Conservation (phyloP, 441 rosid species). For the Populus tomentosa region DNA sequence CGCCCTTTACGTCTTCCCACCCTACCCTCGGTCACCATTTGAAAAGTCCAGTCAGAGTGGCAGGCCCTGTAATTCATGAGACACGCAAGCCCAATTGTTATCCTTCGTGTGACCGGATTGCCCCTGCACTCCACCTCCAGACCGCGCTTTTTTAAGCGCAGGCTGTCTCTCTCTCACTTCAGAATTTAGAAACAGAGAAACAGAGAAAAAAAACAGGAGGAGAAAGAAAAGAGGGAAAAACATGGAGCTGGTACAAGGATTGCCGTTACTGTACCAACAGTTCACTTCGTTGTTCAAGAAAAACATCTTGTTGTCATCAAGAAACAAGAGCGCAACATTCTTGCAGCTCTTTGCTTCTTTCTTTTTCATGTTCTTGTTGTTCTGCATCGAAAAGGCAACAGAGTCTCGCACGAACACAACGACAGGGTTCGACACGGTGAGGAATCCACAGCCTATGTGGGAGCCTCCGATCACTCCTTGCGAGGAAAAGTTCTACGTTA, state of each 20-base stretch:
- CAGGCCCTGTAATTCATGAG: background rate
- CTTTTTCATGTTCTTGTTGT: constrained; percentile 76
- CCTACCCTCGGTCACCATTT: background rate
- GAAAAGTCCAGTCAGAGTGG: background rate
- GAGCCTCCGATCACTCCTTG: constrained; percentile 68
- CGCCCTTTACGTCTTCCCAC: background rate
- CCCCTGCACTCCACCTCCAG: background rate
- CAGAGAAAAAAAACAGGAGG: too few species aligned
- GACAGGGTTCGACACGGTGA: constrained; percentile 26
- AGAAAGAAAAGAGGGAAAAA: background rate
- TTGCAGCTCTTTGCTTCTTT: constrained; percentile 81
- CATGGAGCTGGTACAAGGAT: constrained; percentile 47
- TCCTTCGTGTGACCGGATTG: background rate
- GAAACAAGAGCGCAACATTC: constrained; percentile 66
- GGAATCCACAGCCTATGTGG: constrained; percentile 45
- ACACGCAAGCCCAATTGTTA: background rate
- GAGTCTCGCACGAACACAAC: constrained; percentile 28
- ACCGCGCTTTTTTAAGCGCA: constrained; percentile 1
- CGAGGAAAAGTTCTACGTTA: constrained; percentile 61
- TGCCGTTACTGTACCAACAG: constrained; percentile 54
- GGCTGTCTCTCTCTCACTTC: too few species aligned
- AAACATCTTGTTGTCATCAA: constrained; percentile 76
- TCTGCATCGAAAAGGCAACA: constrained; percentile 50
- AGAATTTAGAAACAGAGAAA: background rate
- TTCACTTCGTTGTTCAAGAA: constrained; percentile 58